Evolutionary conservation across 2,329 filamentous ascomycete genomes (phyloP).

Genomic region (Botrytis galanthina): DNA sequence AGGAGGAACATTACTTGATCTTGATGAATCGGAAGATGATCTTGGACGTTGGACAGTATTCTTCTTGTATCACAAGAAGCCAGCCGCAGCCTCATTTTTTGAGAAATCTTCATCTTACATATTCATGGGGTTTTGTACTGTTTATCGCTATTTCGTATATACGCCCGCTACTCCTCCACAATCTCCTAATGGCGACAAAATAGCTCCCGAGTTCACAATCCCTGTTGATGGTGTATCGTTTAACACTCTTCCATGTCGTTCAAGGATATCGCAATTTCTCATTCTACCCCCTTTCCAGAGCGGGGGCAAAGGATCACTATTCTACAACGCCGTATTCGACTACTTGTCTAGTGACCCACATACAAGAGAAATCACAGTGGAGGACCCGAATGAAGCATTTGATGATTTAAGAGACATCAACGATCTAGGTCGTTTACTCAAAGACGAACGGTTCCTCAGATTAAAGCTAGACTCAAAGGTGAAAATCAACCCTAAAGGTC

Average conservation of each 20-base stretch:
- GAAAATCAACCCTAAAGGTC: slow-evolving; percentile 48
- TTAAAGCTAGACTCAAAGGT: slow-evolving; percentile 55
- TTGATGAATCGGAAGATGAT: slow-evolving; percentile 67
- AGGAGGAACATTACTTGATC: slow-evolving; percentile 73
- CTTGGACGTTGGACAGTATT: slow-evolving; percentile 88
- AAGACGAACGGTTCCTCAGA: slow-evolving; percentile 54
- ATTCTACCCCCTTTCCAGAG: slow-evolving; percentile 85
- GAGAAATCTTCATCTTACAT: slow-evolving; percentile 60
- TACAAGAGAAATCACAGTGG: slow-evolving; percentile 82
- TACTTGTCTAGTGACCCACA: slow-evolving; percentile 60
- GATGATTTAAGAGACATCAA: slow-evolving; percentile 75
- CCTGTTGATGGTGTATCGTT: slow-evolving; percentile 42
- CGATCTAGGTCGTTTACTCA: slow-evolving; percentile 65
- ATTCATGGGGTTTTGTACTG: slow-evolving; percentile 85
- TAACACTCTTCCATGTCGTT: slow-evolving; percentile 67
- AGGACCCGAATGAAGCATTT: slow-evolving; percentile 88
- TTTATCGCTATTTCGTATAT: slow-evolving; percentile 79
- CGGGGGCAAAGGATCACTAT: slow-evolving; percentile 71
- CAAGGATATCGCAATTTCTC: slow-evolving; percentile 89
- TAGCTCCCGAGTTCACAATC: slow-evolving; percentile 45
- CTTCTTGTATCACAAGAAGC: slow-evolving; percentile 71
- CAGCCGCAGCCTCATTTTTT: slow-evolving; percentile 35
- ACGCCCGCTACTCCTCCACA: slow-evolving; percentile 48
- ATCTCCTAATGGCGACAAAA: slow-evolving; percentile 39
- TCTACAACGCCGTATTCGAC: slow-evolving; percentile 79